These are phyloP conservation scores for Saussurea involucrata DNA, from an alignment of 129 eudicot species.

Conservation along the genomic window DNA sequence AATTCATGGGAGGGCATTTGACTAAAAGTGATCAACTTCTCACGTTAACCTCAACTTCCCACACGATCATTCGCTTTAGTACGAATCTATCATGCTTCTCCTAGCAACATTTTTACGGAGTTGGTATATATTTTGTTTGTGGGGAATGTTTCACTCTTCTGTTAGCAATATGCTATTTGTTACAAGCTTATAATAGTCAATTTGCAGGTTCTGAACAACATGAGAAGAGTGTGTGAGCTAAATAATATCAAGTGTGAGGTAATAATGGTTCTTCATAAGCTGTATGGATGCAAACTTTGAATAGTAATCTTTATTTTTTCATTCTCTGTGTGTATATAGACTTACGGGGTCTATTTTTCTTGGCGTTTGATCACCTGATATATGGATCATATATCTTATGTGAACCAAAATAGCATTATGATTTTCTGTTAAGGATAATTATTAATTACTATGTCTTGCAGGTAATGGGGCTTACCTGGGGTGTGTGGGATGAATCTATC, in stretches of 20 bases:
- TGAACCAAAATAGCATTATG: not conserved
- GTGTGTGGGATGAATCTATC: conserved; percentile 74
- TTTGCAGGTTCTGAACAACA: conserved; percentile 77
- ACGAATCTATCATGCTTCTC: conserved; percentile 3
- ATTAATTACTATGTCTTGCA: conserved; percentile 24
- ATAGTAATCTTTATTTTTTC: not conserved
- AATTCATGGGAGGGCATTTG: too few relatives aligned
- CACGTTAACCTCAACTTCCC: too few relatives aligned
- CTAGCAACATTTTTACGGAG: conserved; percentile 4
- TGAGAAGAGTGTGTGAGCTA: conserved; percentile 59
- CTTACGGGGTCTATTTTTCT: not conserved
- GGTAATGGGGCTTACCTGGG: conserved; percentile 94
- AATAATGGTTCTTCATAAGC: conserved; percentile 15
- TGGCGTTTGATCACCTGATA: not conserved
- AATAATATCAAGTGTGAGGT: conserved; percentile 74
- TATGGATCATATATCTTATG: not conserved
- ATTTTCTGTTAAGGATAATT: conserved; percentile 8
- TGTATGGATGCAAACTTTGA: conserved; percentile 10
- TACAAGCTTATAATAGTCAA: conserved; percentile 8
- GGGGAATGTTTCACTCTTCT: not conserved
- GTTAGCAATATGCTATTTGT: conserved; percentile 8
- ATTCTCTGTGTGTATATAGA: not conserved
- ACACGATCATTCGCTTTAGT: too few relatives aligned
- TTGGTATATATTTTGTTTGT: not conserved
- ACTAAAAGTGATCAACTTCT: too few relatives aligned